Percentiles rank a stretch among this genome's conserved stretches.
phyloP scores from a whole-genome alignment of 208 protist genomes.

The Leishmania aethiopica region DNA sequence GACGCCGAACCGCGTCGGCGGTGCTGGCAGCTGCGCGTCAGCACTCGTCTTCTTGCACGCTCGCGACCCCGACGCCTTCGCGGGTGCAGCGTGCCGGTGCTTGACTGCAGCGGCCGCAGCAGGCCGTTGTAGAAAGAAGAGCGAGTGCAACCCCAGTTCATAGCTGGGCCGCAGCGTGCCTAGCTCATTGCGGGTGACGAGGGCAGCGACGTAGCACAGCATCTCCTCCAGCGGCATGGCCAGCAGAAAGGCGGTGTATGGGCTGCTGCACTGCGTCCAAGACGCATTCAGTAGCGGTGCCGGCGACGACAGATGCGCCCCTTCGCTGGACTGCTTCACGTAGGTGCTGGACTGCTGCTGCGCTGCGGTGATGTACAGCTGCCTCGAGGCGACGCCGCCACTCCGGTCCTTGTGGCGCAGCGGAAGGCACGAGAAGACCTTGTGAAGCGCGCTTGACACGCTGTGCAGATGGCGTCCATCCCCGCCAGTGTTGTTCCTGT shows the following conservation, averaged over 20 bases:
- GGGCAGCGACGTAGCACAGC: slow-evolving; percentile 28
- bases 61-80: not conserved
- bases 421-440: slow-evolving; percentile 26
- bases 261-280: not conserved
- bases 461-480: too few relatives aligned
- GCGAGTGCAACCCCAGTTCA: slow-evolving; percentile 30
- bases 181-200: slow-evolving; percentile 31
- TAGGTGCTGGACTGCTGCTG: slow-evolving; percentile 8
- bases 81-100: not conserved
- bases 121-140: slow-evolving; percentile 28
- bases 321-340: not conserved
- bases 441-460: slow-evolving; percentile 10
- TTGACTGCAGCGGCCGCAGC: not conserved
- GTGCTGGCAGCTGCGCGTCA: not conserved
- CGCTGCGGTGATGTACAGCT: slow-evolving; percentile 9
- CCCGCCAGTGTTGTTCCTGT: not conserved
- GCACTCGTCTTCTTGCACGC: not conserved
- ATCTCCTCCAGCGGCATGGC: slow-evolving; percentile 23
- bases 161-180: slow-evolving; percentile 25
- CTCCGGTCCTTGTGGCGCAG: not conserved
- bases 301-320: not conserved
- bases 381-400: slow-evolving; percentile 1
- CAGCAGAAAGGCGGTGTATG: slow-evolving; percentile 9
- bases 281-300: not conserved
- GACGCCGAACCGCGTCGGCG: slow-evolving; percentile 11